phyloP scores from a whole-genome alignment of 2,329 filamentous ascomycete genomes.

The Alternaria metachromatica region DNA sequence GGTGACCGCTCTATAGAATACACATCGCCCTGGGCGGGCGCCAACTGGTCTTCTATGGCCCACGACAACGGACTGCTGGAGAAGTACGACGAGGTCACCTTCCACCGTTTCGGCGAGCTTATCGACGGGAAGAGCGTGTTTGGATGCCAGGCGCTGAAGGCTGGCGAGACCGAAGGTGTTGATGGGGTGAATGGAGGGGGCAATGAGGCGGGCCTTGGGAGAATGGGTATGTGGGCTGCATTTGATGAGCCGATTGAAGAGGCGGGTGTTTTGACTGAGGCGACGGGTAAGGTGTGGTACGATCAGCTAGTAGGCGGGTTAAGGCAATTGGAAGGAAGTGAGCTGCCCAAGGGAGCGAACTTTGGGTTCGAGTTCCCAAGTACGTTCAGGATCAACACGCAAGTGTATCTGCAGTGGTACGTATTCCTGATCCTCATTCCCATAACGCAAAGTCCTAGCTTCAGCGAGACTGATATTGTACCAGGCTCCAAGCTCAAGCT shows the following conservation, averaged over 20 bases:
- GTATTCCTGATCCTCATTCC: background rate
- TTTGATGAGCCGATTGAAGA: constrained; percentile 43
- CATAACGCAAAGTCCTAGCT: too few relatives aligned
- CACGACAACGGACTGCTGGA: constrained; percentile 43
- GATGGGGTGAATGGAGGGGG: constrained; percentile 1
- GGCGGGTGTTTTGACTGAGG: constrained; percentile 43
- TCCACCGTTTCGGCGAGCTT: constrained; percentile 35
- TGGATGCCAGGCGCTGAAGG: constrained; percentile 18
- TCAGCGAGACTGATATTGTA: too few relatives aligned
- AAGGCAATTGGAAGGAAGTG: constrained; percentile 28
- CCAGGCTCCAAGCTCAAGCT: constrained; percentile 65
- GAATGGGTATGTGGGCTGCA: constrained; percentile 37
- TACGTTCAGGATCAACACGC: constrained; percentile 51
- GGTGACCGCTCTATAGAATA: constrained; percentile 94
- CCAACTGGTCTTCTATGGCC: constrained; percentile 72
- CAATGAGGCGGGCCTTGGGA: constrained; percentile 33
- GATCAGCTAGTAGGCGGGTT: constrained; percentile 51
- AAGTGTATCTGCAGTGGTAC: constrained; percentile 47
- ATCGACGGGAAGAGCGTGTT: constrained; percentile 31
- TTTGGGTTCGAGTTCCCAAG: constrained; percentile 47
- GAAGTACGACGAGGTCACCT: constrained; percentile 41
- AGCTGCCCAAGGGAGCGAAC: constrained; percentile 44
- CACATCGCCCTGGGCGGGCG: constrained; percentile 86
- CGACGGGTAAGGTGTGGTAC: constrained; percentile 52
- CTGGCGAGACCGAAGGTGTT: constrained; percentile 13